Evolutionary conservation across 2,329 filamentous ascomycete species (phyloP).

Genomic region (Shiraia sp.): DNA sequence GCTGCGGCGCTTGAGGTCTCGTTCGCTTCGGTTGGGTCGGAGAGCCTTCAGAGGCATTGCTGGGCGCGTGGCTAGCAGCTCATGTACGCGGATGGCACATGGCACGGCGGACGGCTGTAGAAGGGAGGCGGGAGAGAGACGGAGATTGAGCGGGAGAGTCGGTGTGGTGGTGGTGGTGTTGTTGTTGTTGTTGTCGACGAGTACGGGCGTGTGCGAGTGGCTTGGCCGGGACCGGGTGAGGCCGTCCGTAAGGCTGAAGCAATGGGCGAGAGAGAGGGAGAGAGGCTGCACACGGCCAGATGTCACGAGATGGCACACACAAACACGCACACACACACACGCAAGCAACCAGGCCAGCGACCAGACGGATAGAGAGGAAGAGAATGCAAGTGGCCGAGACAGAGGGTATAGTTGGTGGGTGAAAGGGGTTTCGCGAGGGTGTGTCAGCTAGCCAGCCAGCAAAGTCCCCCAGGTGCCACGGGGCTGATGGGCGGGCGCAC

Average conservation of each 20-base stretch:
- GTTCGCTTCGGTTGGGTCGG: slow-evolving; percentile 45
- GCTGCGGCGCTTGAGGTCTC: slow-evolving; percentile 50
- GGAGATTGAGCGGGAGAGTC: slow-evolving; percentile 8
- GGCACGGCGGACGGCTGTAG: slow-evolving; percentile 28
- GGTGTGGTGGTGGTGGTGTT: no score
- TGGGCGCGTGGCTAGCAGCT: slow-evolving; percentile 35
- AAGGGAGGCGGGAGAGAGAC: slow-evolving; percentile 16
- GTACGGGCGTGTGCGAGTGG: no score
- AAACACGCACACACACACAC: no score
- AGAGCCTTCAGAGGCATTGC: slow-evolving; percentile 47
- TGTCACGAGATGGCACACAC: no score
- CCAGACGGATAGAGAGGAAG: no score
- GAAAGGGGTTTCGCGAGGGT: no score
- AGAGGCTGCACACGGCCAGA: no score
- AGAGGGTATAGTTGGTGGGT: no score
- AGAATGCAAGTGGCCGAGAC: no score
- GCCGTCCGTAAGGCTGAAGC: not conserved
- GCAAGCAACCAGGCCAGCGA: no score
- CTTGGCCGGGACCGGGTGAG: not conserved
- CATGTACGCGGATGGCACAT: slow-evolving; percentile 44
- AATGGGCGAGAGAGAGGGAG: no score
- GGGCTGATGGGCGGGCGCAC: not conserved
- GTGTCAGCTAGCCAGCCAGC: slow-evolving; percentile 1
- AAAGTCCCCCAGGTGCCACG: slow-evolving; percentile 1
- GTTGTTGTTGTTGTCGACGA: no score